Base-by-base conservation (phyloP, 2,329 filamentous ascomycete genomes). In the Chalaropsis thielavioides region DNA sequence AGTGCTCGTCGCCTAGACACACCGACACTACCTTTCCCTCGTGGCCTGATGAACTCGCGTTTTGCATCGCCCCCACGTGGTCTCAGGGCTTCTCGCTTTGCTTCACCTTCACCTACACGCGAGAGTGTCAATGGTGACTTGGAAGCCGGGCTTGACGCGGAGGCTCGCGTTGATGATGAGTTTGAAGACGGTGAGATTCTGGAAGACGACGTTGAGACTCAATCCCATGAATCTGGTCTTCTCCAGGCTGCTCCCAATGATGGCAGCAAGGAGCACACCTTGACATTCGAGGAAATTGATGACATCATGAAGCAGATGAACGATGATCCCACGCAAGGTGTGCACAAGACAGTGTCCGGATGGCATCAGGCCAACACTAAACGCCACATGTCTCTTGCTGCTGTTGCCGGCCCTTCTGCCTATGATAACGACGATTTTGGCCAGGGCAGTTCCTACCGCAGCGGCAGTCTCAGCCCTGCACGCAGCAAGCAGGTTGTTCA, bases 221-320 rank as follows among this genome's bases (percentile, higher is more conserved):
- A 38, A 22, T n/a, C 27, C 24, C 65, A 70, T 51, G 69, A 71
- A 15, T 67, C 68, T 35, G 63, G 46, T 15, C 66, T 17, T 61
- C 15, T 59, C 3, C 64, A 62, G 19, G 38, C 70, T 69, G 49
- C 72, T 71, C 54, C 72, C 71, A 69, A 68, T n/a, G 68, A 71
- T 24, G 24, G 15, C 4, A 68, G 70, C 3, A 71, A 22, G 78
- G 79, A 68, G 2, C 13, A 19, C 13, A 40, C 19, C 15, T 79
- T 77, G 6, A 83, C 86, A 0, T 89, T 89, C 70, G 87, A 92
- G 69, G 91, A 96, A 72, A 92, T 96, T 71, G 92, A 96, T 76
- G 90, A 88, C 56, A 85, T 96, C 63, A 96, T 97, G 90, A 84
- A 87, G 69, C 87, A 94, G 67, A 81, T 96, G 70, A 87, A 90